Base-by-base conservation (phyloP, 1,284 basidiomycete species). In the Coniophora puteana region DNA sequence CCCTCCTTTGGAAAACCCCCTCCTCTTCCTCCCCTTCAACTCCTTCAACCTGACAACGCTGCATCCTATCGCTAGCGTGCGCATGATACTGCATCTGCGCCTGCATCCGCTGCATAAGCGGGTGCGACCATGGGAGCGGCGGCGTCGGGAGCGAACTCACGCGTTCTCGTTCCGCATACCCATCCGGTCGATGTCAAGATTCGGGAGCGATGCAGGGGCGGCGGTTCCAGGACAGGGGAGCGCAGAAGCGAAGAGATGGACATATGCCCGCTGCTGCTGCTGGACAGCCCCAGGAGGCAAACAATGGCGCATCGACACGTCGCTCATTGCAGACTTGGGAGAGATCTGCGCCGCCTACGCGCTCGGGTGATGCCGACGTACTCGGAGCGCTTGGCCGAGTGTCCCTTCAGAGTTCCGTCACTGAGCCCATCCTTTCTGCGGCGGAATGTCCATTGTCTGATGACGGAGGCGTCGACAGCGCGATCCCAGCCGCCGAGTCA, bases 381-480 rank as follows among this genome's bases (percentile, higher is more conserved):
- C 14, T 70, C 71, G 1, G 66, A 63, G 13, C 55, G 48, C 35
- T 50, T 53, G 26, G 16, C 21, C 49, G 53, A 1, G 44, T 48
- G 20, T 46, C 46, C 20, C 37, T 49, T 27, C 2, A 30, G 47
- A 20, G 20, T 34, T 20, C 26, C 33, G 22, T 43, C 38, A n/a
- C 29, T 18, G 35, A 38, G 40, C 34, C 41, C 21, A 43, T 41
- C 46, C 44, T 16, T 51, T 65, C 17, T 51, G 51, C 62, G 58
- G 8, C 45, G 10, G 38, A 49, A 33, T 46, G 52, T n/a, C n/a
- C n/a, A 22, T 53, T 66, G 6, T 71, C 71, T 4, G 60, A 55
- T 4, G 66, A 59, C 0, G 73, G 71, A 3, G 83, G 75, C 0
- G 83, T 80, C 4, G 78, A 77, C 16, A 89, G 57, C 5, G 85